phyloP scores from a whole-genome alignment of 1,284 basidiomycete genomes.

The Lentinula novae-zelandiae region DNA sequence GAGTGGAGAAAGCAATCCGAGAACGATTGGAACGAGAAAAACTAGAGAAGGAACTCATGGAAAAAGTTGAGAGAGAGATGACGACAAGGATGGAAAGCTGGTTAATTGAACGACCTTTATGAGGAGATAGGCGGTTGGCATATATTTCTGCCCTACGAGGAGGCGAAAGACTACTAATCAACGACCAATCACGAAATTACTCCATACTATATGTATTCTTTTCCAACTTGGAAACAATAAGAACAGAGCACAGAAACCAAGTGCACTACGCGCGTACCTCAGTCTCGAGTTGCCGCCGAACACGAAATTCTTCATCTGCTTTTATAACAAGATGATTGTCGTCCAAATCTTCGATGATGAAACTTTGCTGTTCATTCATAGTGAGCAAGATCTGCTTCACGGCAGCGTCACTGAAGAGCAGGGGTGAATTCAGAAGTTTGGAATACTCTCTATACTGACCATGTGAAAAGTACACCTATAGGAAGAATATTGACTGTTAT shows the following conservation, averaged over 20 bases:
- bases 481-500: not conserved
- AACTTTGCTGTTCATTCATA: constrained; percentile 75
- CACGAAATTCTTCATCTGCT: constrained; percentile 73
- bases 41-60: constrained; percentile 6
- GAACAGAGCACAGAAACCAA: not conserved
- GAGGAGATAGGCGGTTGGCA: too few species aligned
- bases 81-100: not conserved
- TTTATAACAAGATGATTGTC: constrained; percentile 83
- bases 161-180: too few species aligned
- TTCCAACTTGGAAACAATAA: constrained; percentile 31
- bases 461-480: constrained; percentile 69
- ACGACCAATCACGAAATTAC: constrained; percentile 7
- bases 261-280: constrained; percentile 51
- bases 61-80: constrained; percentile 2
- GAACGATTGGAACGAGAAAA: constrained; percentile 6
- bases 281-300: constrained; percentile 67
- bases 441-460: constrained; percentile 40
- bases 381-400: constrained; percentile 86
- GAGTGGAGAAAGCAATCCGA: constrained; percentile 5
- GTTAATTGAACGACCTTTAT: not conserved
- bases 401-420: constrained; percentile 71
- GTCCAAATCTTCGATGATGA: constrained; percentile 87
- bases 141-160: too few species aligned
- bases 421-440: not conserved
- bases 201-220: constrained; percentile 47